A percentile compares a stretch with the other conserved stretches of the same genome.
Evolutionary conservation across 495 filamentous ascomycete genomes (phyloP).

Genomic region (Trichocladium uniseriatum): DNA sequence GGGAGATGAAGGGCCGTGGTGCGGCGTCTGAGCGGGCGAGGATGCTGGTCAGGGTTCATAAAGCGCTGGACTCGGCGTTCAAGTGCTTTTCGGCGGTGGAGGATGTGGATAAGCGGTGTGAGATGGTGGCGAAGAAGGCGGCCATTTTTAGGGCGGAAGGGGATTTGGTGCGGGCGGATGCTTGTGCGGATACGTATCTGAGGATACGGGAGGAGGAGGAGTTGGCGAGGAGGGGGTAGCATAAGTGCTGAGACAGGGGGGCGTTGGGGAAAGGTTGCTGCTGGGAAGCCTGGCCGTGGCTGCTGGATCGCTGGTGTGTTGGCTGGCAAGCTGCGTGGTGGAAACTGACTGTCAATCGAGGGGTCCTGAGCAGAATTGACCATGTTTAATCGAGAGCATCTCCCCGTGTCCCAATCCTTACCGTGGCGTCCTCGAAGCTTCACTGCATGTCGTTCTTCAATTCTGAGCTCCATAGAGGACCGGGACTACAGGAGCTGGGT

Average conservation of each 20-base stretch:
- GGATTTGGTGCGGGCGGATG: constrained; percentile 60
- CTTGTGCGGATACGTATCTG: constrained; percentile 63
- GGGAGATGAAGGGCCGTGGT: constrained; percentile 28
- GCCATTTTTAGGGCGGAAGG: constrained; percentile 68
- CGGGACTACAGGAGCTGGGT: neutral
- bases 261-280: too few relatives aligned
- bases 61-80: constrained; percentile 55
- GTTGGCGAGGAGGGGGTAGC: constrained; percentile 10
- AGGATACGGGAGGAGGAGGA: constrained; percentile 44
- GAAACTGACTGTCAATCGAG: too few relatives aligned
- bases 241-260: constrained; percentile 11
- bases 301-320: too few relatives aligned
- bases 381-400: too few relatives aligned
- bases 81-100: constrained; percentile 62
- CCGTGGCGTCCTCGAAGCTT: neutral
- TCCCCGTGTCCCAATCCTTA: neutral
- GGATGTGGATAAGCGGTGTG: constrained; percentile 65
- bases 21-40: neutral
- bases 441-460: neutral
- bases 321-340: too few relatives aligned
- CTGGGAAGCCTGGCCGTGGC: too few relatives aligned
- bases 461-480: neutral
- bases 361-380: too few relatives aligned
- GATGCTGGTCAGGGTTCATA: constrained; percentile 38
- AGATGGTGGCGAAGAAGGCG: constrained; percentile 81